Conservation (phyloP, 441 rosid genomes). For the Geranium incanum region DNA sequence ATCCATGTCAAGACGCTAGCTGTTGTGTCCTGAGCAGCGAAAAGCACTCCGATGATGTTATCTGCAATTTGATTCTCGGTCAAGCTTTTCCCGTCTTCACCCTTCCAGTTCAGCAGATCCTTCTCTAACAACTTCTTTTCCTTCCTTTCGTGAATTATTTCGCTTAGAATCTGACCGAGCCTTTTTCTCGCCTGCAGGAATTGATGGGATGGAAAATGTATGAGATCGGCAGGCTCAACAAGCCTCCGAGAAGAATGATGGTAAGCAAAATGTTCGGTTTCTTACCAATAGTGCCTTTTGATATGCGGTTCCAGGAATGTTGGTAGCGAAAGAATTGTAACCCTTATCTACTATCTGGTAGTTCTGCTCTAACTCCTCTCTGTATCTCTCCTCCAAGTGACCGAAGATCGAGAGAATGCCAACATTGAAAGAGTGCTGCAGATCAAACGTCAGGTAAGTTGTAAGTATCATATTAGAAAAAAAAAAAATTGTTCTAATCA, state of each 20-base stretch:
- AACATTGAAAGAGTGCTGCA: constrained; percentile 69
- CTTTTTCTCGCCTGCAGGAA: constrained; percentile 63
- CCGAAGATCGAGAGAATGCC: constrained; percentile 76
- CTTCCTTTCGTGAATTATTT: constrained; percentile 54
- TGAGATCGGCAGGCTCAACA: neutral
- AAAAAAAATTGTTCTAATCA: constrained; percentile 1
- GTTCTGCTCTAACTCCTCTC: constrained; percentile 45
- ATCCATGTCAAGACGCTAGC: constrained; percentile 86
- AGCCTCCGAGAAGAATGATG: neutral
- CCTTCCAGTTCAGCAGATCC: constrained; percentile 47
- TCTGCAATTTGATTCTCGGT: constrained; percentile 58
- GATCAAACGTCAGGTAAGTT: constrained; percentile 6
- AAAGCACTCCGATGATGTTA: constrained; percentile 89
- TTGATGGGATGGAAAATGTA: neutral
- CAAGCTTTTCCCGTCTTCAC: constrained; percentile 35
- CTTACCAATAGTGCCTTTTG: constrained; percentile 65
- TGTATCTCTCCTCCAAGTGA: constrained; percentile 41
- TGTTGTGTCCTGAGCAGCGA: constrained; percentile 95
- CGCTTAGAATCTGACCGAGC: constrained; percentile 44
- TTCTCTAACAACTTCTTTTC: constrained; percentile 45
- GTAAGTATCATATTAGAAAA: neutral
- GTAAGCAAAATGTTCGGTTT: neutral
- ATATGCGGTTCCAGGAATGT: constrained; percentile 68
- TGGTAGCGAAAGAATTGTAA: constrained; percentile 73
- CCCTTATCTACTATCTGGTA: constrained; percentile 69